Evolutionary conservation across 768 basidiomycete species (phyloP).

Genomic region (Hysterangium stoloniferum): DNA sequence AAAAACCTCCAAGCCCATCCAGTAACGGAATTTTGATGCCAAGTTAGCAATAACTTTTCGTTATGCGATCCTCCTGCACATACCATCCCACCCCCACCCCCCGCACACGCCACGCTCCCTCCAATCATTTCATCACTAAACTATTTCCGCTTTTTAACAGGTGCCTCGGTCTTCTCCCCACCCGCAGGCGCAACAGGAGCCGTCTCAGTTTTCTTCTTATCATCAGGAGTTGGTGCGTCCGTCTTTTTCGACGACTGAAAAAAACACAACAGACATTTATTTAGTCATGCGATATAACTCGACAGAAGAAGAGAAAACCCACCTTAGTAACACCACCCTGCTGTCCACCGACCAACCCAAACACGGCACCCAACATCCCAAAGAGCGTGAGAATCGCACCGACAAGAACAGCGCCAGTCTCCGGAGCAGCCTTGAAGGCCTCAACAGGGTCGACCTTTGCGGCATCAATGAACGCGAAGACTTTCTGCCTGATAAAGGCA

Average conservation of each 20-base stretch:
- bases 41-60: too few species aligned
- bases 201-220: constrained; percentile 47
- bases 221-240: constrained; percentile 54
- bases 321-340: constrained; percentile 66
- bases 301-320: constrained; percentile 12
- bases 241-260: constrained; percentile 68
- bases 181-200: constrained; percentile 67
- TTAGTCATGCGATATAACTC: neutral
- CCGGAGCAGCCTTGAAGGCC: constrained; percentile 85
- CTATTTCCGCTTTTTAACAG: constrained; percentile 73
- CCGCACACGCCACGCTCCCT: too few species aligned
- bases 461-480: constrained; percentile 71
- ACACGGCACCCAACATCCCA: constrained; percentile 74
- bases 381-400: constrained; percentile 73
- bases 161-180: constrained; percentile 60
- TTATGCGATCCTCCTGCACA: too few species aligned
- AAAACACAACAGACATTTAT: neutral
- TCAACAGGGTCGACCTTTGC: constrained; percentile 66
- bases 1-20: too few species aligned
- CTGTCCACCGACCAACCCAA: constrained; percentile 68
- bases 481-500: constrained; percentile 70
- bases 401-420: constrained; percentile 72
- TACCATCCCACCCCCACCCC: too few species aligned
- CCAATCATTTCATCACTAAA: too few species aligned
- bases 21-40: too few species aligned